Conservation (phyloP, 345 rosid genomes). For the thale cress (Arabidopsis thaliana) region DNA sequence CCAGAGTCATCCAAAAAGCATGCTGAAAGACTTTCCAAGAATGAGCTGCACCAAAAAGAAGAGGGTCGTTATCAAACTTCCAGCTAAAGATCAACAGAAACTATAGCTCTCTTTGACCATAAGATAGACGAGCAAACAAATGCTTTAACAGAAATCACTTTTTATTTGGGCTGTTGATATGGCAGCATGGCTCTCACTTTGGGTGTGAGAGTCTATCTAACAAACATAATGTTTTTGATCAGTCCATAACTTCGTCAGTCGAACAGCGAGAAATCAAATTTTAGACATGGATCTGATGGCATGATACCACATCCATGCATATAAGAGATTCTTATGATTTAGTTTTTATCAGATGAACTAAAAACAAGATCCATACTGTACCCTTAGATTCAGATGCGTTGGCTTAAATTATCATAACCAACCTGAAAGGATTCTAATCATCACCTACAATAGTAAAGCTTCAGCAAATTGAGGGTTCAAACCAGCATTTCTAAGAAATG, state of each 20-base stretch:
- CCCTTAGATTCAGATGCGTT: background rate
- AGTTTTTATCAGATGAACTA: background rate
- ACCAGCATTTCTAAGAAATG: background rate
- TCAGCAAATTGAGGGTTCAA: background rate
- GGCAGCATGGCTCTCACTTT: background rate
- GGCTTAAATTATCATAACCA: conserved; percentile 7
- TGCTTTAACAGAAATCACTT: background rate
- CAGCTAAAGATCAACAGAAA: background rate
- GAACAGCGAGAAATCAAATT: background rate
- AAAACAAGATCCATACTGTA: conserved; percentile 1
- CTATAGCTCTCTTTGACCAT: background rate
- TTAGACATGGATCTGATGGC: conserved; percentile 4
- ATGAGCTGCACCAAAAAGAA: conserved; percentile 12
- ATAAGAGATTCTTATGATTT: background rate
- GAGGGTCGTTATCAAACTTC: background rate
- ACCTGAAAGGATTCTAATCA: conserved; percentile 1
- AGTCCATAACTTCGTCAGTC: conserved; percentile 6
- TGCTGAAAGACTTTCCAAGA: conserved; percentile 17
- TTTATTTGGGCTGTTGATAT: background rate
- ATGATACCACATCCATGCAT: conserved; percentile 8
- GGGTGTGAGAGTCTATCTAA: background rate
- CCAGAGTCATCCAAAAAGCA: background rate
- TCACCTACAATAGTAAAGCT: background rate
- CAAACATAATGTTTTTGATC: conserved; percentile 17
- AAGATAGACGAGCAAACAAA: conserved; percentile 4